These are phyloP conservation scores for Coniochaeta ligniaria DNA, from an alignment of 2,329 filamentous ascomycete genomes.

Conservation along the genomic window DNA sequence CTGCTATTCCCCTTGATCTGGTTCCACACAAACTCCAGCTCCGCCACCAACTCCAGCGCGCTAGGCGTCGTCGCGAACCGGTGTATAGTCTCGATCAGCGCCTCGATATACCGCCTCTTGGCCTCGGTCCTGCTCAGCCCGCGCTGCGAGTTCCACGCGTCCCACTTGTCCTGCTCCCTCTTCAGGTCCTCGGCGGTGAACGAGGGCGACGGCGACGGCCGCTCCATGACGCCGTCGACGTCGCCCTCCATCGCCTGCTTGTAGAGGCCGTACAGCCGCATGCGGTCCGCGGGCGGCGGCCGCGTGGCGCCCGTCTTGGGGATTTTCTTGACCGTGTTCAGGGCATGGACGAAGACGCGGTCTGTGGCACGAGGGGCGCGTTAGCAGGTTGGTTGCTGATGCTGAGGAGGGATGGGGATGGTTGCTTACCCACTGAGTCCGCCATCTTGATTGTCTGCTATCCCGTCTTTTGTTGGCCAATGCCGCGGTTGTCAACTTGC, in stretches of 20 bases:
- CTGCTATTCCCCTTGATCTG: slow-evolving; percentile 76
- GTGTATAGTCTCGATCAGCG: slow-evolving; percentile 94
- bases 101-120: slow-evolving; percentile 89
- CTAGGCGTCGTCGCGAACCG: slow-evolving; percentile 85
- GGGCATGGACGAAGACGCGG: slow-evolving; percentile 96
- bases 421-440: slow-evolving; percentile 41
- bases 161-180: slow-evolving; percentile 67
- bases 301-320: slow-evolving; percentile 86
- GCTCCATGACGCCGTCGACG: slow-evolving; percentile 87
- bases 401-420: background rate
- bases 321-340: slow-evolving; percentile 98
- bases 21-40: slow-evolving; percentile 99
- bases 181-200: slow-evolving; percentile 45
- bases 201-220: slow-evolving; percentile 48
- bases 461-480: background rate
- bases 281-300: slow-evolving; percentile 75
- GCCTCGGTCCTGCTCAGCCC: slow-evolving; percentile 83
- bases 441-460: slow-evolving; percentile 29
- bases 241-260: slow-evolving; percentile 99
- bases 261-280: slow-evolving; percentile 95
- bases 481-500: background rate
- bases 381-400: background rate
- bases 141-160: slow-evolving; percentile 88
- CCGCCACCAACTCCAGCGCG: slow-evolving; percentile 77
- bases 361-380: slow-evolving; percentile 45